These are phyloP conservation scores for Articulospora tetracladia DNA, from an alignment of 495 filamentous ascomycete species.

Conservation along the genomic window DNA sequence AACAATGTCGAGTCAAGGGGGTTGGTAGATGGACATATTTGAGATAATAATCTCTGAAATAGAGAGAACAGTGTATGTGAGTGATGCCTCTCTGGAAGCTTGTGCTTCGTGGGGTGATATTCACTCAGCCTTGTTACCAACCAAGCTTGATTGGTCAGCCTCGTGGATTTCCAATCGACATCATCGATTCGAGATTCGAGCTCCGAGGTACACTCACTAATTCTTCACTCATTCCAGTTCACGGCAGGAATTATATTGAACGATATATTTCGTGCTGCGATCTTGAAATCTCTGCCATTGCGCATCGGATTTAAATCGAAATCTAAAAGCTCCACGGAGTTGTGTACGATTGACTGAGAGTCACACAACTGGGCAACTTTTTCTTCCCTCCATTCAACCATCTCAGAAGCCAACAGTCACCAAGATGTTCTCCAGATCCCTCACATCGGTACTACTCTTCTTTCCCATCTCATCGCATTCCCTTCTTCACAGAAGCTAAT, in stretches of 20 bases:
- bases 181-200: neutral
- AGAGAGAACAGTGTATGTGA: neutral
- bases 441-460: slow-evolving; percentile 29
- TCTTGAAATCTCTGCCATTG: no score
- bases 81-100: no score
- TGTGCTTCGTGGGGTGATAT: neutral
- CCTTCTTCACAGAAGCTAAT: neutral
- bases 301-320: no score
- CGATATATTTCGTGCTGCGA: no score
- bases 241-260: no score
- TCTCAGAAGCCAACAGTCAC: neutral
- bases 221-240: neutral
- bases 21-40: neutral
- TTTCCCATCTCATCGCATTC: neutral
- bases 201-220: neutral
- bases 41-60: neutral
- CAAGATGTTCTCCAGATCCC: slow-evolving; percentile 25
- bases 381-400: neutral
- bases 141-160: slow-evolving; percentile 24
- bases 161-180: neutral
- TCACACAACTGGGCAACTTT: neutral
- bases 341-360: no score
- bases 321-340: no score
- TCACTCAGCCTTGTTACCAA: slow-evolving; percentile 15
- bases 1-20: neutral